Percentiles rank a stretch among this genome's conserved stretches.
Evolutionary conservation across 1,139 yeast genomes (phyloP).

Genomic region (Nakaseomyces sp.): DNA sequence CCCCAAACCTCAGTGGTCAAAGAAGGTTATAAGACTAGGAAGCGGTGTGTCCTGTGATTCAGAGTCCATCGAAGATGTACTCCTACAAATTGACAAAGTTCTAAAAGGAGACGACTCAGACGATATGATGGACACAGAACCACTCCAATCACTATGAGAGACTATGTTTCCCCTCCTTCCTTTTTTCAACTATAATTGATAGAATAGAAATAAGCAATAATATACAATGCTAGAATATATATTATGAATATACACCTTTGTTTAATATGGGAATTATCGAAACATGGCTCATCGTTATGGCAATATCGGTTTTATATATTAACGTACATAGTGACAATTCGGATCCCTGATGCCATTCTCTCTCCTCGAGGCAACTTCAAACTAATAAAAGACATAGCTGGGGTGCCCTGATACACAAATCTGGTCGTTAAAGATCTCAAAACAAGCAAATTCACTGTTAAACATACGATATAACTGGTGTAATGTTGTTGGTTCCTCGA

Average conservation of each 20-base stretch:
- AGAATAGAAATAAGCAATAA: no score
- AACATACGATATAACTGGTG: neutral
- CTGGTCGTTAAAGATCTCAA: no score
- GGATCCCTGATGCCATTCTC: no score
- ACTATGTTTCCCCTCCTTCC: neutral
- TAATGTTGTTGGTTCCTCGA: slow-evolving; percentile 1
- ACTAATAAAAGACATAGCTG: no score
- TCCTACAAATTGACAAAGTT: slow-evolving; percentile 24
- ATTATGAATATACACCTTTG: no score
- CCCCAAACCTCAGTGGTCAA: slow-evolving; percentile 8
- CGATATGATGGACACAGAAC: neutral
- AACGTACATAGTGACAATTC: no score
- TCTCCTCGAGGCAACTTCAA: no score
- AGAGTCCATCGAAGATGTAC: slow-evolving; percentile 21
- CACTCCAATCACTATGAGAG: neutral
- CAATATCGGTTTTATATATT: neutral
- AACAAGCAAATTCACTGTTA: no score
- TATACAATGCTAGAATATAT: no score
- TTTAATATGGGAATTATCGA: no score
- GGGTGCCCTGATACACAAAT: no score
- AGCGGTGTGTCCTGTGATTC: slow-evolving; percentile 29
- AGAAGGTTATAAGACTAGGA: slow-evolving; percentile 19
- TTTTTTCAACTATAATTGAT: neutral
- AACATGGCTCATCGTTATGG: no score
- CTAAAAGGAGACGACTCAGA: neutral